Conservation (phyloP, 768 basidiomycete genomes). For the Wakefieldia striispora region DNA sequence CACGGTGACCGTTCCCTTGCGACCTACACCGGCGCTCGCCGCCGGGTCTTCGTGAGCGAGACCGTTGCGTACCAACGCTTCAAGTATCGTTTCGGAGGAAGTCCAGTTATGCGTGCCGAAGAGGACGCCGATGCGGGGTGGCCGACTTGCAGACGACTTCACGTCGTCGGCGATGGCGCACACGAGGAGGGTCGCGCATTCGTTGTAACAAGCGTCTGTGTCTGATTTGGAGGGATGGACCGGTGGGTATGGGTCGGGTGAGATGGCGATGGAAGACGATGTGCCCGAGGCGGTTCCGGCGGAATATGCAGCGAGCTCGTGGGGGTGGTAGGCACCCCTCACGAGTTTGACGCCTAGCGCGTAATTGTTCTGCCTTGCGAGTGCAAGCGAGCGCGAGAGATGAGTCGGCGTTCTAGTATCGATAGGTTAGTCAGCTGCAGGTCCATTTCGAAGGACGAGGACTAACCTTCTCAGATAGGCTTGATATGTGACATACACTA, state of each 20-base stretch:
- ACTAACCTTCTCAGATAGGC: conserved; percentile 76
- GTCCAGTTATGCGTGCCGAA: conserved; percentile 88
- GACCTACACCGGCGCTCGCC: conserved; percentile 11
- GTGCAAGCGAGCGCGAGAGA: conserved; percentile 58
- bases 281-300: conserved; percentile 19
- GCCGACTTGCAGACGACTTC: conserved; percentile 11
- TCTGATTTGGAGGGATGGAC: conserved; percentile 68
- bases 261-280: conserved; percentile 42
- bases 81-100: conserved; percentile 61
- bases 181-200: conserved; percentile 57
- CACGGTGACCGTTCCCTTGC: conserved; percentile 39
- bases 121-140: conserved; percentile 53
- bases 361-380: conserved; percentile 65
- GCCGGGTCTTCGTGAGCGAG: conserved; percentile 35
- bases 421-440: background rate
- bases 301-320: conserved; percentile 56
- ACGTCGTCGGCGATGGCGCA: conserved; percentile 54
- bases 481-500: conserved; percentile 86
- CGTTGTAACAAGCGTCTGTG: conserved; percentile 74
- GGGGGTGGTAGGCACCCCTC: conserved; percentile 85
- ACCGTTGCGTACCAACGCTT: conserved; percentile 54
- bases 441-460: background rate
- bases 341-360: conserved; percentile 90
- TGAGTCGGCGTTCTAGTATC: conserved; percentile 61
- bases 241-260: conserved; percentile 56